Base-by-base conservation (phyloP, 306 rosid species). In the Castanospermum australe region DNA sequence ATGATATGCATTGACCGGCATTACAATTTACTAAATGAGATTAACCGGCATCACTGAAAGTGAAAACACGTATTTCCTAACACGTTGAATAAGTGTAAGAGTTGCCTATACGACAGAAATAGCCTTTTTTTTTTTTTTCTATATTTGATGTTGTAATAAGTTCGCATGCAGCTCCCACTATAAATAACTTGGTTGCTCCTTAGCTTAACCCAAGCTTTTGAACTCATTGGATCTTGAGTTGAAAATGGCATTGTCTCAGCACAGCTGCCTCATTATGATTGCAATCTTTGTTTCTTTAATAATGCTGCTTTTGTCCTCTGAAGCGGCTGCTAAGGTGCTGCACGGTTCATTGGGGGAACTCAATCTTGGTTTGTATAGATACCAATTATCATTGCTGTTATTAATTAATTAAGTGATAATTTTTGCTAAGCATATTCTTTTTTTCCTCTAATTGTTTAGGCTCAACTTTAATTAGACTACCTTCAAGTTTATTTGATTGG, bases 291-390 rank as follows among this genome's bases (percentile, higher is more conserved):
- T 74, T 42, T 59, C 68, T 12, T 25, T 74, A 9, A 28, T 74
- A 9, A 28, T 45, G 45, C 71, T 61, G 50, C 79, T 61, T 38
- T 0, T 61, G 50, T 9, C 50, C 48, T 5, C 71, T 2, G 47
- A 75, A 12, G 59, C 44, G 15, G 25, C 39, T 39, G 65, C 78
- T 21, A 54, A 28, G 8, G 24, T 38, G 33, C n/a, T 71, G 41
- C 35, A 52, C 25, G 50, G 13, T 21, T 55, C 79, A 8, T 18
- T 15, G 48, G 30, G 3, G 20, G 59, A 74, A 18, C 18, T 60
- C 67, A 75, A 32, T 21, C 79, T 61, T 33, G 71, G 71, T 75
- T 9, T 30, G 63, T 71, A 50, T n/a, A 47, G 28, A 45, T 1
- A 12, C 18, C 15, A 45, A 13, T 45, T 45, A 4, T 45, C 3